Percentiles rank a stretch among this genome's conserved stretches.
These are phyloP conservation scores for Colletotrichum spaethianum DNA, from an alignment of 2,329 filamentous ascomycete genomes.

Conservation along the genomic window DNA sequence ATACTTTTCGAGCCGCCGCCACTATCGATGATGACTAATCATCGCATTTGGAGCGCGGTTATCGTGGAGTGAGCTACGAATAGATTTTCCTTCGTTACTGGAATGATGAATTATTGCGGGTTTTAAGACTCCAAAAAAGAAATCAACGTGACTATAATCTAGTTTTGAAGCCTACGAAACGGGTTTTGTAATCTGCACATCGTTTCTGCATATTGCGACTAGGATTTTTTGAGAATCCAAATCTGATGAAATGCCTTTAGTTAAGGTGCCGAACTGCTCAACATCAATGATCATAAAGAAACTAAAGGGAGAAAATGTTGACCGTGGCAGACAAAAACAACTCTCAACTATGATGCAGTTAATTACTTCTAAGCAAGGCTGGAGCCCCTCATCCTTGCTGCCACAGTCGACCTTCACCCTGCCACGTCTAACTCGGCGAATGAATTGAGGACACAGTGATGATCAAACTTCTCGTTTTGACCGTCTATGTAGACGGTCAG, in stretches of 20 bases:
- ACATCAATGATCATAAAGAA: too few species aligned
- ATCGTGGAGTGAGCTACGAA: neutral
- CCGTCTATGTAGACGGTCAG: neutral
- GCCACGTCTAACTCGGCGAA: neutral
- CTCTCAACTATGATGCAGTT: neutral
- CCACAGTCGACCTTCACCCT: neutral
- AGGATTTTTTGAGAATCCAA: too few species aligned
- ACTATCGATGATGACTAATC: conserved; percentile 3
- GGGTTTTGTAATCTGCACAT: too few species aligned
- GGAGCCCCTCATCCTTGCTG: neutral
- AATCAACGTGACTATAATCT: too few species aligned
- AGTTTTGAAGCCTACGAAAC: too few species aligned
- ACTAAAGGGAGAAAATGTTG: too few species aligned
- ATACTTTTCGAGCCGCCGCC: neutral
- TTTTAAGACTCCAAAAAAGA: fast-evolving
- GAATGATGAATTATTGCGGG: neutral
- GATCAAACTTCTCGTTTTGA: neutral
- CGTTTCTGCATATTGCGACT: too few species aligned
- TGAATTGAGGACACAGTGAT: neutral
- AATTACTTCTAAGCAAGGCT: too few species aligned
- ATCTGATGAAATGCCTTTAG: too few species aligned
- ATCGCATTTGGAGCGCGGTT: fast-evolving
- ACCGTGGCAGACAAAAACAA: too few species aligned
- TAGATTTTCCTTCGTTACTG: neutral
- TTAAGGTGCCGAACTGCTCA: too few species aligned